Evolutionary conservation across 345 rosid species (phyloP).

Genomic region (Theobroma cacao): DNA sequence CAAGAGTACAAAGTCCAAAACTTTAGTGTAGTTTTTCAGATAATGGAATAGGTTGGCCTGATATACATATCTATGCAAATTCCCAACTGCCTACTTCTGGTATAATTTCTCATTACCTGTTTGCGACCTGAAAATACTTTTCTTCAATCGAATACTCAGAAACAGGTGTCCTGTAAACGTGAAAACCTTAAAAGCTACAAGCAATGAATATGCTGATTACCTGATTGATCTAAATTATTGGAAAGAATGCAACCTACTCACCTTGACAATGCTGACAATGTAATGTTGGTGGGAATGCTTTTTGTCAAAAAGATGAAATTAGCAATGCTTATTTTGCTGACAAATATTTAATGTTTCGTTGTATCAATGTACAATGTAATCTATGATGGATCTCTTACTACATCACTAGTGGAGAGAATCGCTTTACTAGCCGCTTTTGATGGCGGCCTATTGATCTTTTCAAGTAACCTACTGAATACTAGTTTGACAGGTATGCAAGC

Average conservation of each 20-base stretch:
- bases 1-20: neutral
- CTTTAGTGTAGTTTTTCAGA: neutral
- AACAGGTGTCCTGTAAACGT: constrained; percentile 7
- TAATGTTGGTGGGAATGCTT: neutral
- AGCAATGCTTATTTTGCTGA: constrained; percentile 27
- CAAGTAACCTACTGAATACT: constrained; percentile 95
- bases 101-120: constrained; percentile 14
- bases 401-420: constrained; percentile 35
- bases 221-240: constrained; percentile 19
- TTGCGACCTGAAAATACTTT: constrained; percentile 18
- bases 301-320: constrained; percentile 23
- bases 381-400: constrained; percentile 41
- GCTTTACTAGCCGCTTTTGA: constrained; percentile 54
- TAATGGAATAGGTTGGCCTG: neutral
- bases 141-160: neutral
- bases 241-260: constrained; percentile 10
- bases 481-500: constrained; percentile 96
- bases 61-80: constrained; percentile 23
- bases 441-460: constrained; percentile 97
- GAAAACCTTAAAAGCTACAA: neutral
- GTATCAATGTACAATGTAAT: constrained; percentile 25
- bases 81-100: constrained; percentile 14
- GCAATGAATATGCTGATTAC: constrained; percentile 2
- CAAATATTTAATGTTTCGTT: constrained; percentile 17
- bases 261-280: constrained; percentile 2